A percentile compares a stretch with the other conserved stretches of the same genome.
phyloP scores from a whole-genome alignment of 768 basidiomycete species.

The Pholiota molesta region DNA sequence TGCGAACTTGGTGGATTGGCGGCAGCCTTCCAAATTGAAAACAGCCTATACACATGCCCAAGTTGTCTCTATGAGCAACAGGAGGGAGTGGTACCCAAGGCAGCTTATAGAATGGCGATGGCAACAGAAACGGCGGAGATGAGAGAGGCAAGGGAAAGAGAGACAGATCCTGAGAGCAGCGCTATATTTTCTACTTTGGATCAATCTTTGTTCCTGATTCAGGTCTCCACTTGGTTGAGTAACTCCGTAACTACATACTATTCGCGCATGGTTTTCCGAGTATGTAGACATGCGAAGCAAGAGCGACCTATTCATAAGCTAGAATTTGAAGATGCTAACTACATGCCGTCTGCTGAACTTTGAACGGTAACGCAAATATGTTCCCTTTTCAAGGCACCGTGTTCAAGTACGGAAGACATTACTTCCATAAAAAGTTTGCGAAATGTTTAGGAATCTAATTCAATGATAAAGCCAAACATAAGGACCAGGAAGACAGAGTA shows the following conservation, averaged over 20 bases:
- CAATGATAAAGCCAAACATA: constrained; percentile 15
- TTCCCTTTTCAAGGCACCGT: background rate
- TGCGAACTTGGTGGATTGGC: background rate
- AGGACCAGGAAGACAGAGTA: constrained; percentile 15
- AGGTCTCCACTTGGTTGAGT: background rate
- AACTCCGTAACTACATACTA: too few species aligned
- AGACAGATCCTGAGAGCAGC: constrained; percentile 7
- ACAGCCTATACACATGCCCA: constrained; percentile 4
- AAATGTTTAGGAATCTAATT: constrained; percentile 22
- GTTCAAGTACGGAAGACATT: background rate
- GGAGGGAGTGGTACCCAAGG: background rate
- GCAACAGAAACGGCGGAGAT: background rate
- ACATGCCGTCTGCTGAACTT: background rate
- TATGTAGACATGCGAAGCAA: background rate
- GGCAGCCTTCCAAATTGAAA: background rate
- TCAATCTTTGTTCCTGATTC: constrained; percentile 19
- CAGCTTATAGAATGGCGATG: background rate
- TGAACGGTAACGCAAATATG: background rate
- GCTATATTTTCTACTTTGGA: constrained; percentile 1
- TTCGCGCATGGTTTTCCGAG: too few species aligned
- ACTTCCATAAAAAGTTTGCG: constrained; percentile 8
- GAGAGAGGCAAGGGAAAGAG: constrained; percentile 3
- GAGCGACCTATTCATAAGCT: background rate
- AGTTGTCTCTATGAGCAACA: background rate
- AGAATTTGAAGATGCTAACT: background rate